Evolutionary conservation across 2,329 filamentous ascomycete species (phyloP).

Genomic region (Fusarium sp.): DNA sequence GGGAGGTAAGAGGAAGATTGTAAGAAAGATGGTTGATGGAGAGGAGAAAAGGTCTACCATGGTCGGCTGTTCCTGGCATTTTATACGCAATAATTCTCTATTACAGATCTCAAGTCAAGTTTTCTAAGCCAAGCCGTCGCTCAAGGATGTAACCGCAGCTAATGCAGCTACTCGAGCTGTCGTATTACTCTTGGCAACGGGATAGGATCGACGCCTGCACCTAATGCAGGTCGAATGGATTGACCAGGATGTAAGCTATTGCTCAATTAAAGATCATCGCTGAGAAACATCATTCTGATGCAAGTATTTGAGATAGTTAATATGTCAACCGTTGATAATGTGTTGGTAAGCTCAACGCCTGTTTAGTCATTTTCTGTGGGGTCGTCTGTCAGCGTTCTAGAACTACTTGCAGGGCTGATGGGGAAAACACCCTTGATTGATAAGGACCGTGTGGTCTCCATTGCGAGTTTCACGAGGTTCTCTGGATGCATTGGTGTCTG

Average conservation of each 20-base stretch:
- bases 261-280: background rate
- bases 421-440: background rate
- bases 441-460: background rate
- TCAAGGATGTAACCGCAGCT: background rate
- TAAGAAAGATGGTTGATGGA: background rate
- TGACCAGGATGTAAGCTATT: background rate
- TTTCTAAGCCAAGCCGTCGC: background rate
- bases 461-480: background rate
- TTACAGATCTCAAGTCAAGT: background rate
- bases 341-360: background rate
- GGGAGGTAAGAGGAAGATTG: background rate
- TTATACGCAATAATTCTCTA: background rate
- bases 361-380: background rate
- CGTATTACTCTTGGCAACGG: background rate
- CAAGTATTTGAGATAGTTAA: background rate
- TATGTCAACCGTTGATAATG: background rate
- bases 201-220: background rate
- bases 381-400: background rate
- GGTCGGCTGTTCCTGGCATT: background rate
- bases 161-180: background rate
- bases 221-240: background rate
- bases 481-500: background rate
- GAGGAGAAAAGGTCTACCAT: background rate
- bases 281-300: background rate
- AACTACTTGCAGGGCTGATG: background rate